Evolutionary conservation across 345 rosid species (phyloP), one percentile per base, ranked within the genome.

Genomic region (Hypericum androsaemum): DNA sequence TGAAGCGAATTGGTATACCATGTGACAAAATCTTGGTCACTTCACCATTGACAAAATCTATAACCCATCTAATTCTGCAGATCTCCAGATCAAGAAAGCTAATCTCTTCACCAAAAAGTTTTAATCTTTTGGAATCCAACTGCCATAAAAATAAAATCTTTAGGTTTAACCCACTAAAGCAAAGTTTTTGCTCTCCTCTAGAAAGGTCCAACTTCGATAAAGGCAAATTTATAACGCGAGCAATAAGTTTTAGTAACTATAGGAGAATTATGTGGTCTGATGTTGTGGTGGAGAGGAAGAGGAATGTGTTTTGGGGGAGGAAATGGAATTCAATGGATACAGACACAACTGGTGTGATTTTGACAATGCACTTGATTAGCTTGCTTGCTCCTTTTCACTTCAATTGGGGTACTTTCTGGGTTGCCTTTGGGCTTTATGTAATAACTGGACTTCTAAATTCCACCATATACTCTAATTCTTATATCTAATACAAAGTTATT

Each of bases 301-400:
- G 72, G 37, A 15, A 35, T 8, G 59, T 67, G 1, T 73, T 69
- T 60, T 63, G 68, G 68, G 73, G 68, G 5, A 76, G 95, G 66
- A 57, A 71, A 12, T 85, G 95, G 94, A 80, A 62, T 22, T 32
- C 74, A 0, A 14, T 66, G 78, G 95, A 86, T 53, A 54, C 70
- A 12, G 76, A 61, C 22, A 67, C 80, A 38, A 74, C 70, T n/a
- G 78, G 72, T 37, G 71, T 71, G 8, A 71, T 86, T 54, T 38
- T 75, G 56, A 71, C 78, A 9, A 67, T 78, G 81, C 97, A 89
- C 69, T 61, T 84, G 75, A 78, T 89, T 38, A 59, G 74, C 54
- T 50, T 86, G 2, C 72, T 77, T 42, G 96, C 89, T 37, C 98
- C 96, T 8, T 79, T 90, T 74, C 71, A 58, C 41, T 82, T 90